Evolutionary conservation across 805 yeast genomes (phyloP), one percentile per base, ranked within the genome.

Genomic region (Wickerhamomyces bisporus): DNA sequence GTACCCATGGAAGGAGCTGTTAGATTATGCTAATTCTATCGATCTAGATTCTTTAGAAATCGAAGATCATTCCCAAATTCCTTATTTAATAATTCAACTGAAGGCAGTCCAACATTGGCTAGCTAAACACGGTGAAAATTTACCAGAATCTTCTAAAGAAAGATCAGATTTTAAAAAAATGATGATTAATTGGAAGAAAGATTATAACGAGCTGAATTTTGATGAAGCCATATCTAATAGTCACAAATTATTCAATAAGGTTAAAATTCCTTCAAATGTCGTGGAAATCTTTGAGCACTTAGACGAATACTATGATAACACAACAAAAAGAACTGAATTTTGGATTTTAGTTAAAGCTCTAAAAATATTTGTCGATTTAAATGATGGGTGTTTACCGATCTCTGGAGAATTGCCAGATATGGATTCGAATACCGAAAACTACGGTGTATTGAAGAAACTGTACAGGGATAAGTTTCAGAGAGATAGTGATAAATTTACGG

Each of bases 351-450:
- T 73, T 0, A 61, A 58, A 29, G 83, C 88, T 0, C 62, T 86
- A 35, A 62, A 68, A 30, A 42, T 47, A 7, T 87, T 78, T 55
- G 67, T 77, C 0, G 58, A 63, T 17, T 51, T 57, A 14, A 52
- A 60, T 32, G 48, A 53, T 4, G 61, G 65, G 1, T 55, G 62
- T 5, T 63, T 86, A n/a, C 95, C 96, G 0, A 58, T 86, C 2
- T 68, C 81, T 3, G 96, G 95, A 0, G 71, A 64, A 1, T 54
- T 89, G 6, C 95, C 96, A 0, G 98, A 89, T 56, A 91, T 91
- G 96, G 82, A 85, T 16, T 75, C 95, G 0, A 77, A 79, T 43
- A 81, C 96, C 0, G 58, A 61, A 8, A 66, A 66, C 39, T 91
- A 84, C 55, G 65, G 81, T 3, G 57, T 51, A 8, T 59, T 91